A percentile compares a stretch with the other conserved stretches of the same genome.
These are phyloP conservation scores for Pleurotus eryngii DNA, from an alignment of 768 basidiomycete genomes.

Conservation along the genomic window DNA sequence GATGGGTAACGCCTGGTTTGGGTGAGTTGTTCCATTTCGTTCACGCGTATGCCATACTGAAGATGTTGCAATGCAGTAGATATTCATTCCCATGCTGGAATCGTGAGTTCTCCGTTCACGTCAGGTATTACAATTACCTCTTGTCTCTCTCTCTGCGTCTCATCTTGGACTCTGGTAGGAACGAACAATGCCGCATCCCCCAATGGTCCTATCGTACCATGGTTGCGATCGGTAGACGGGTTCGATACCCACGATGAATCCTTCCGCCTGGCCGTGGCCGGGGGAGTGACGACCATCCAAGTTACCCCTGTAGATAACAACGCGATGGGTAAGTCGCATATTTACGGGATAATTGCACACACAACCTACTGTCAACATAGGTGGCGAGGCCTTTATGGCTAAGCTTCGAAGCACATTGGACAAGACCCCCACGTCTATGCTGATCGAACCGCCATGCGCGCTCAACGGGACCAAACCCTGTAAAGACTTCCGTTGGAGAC, in stretches of 20 bases:
- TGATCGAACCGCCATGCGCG: constrained; percentile 77
- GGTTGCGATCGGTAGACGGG: constrained; percentile 79
- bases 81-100: constrained; percentile 78
- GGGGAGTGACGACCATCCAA: constrained; percentile 85
- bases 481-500: constrained; percentile 60
- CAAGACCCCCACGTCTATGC: constrained; percentile 74
- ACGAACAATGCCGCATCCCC: constrained; percentile 59
- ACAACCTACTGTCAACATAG: constrained; percentile 30
- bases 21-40: not conserved
- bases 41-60: not conserved
- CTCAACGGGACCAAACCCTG: constrained; percentile 41
- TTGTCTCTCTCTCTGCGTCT: not conserved
- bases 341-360: not conserved
- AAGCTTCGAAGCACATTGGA: constrained; percentile 80
- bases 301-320: constrained; percentile 77
- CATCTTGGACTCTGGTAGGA: constrained; percentile 24
- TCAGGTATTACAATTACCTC: constrained; percentile 26
- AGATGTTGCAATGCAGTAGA: constrained; percentile 42
- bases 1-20: constrained; percentile 73
- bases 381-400: constrained; percentile 85
- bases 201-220: constrained; percentile 69
- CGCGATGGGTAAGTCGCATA: constrained; percentile 56
- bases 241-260: constrained; percentile 85
- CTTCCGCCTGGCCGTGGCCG: constrained; percentile 71
- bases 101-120: constrained; percentile 61